Base-by-base conservation (phyloP, 176 grass and related monocot genomes). In the Saccharum officinarum region DNA sequence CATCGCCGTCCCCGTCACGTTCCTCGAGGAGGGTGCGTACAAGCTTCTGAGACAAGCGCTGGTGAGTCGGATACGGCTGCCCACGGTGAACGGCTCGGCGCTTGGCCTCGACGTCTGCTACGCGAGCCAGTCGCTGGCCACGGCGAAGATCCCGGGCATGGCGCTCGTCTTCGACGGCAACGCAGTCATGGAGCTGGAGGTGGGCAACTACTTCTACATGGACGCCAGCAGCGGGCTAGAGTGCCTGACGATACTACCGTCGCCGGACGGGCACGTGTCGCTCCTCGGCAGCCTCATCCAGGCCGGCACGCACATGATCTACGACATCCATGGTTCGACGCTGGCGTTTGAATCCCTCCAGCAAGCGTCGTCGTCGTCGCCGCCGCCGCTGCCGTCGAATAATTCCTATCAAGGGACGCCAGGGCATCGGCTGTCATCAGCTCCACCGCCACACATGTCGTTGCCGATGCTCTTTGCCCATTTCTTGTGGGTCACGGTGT, bases 181-280 rank as follows among this genome's bases (percentile, higher is more conserved):
- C 25, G 52, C 50, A 2, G 33, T n/a, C 50, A 39, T 77, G 74
- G 74, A 77, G 33, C 52, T 79, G n/a, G 44, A 69, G 25, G 46
- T 23, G 28, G 71, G 12, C n/a, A 84, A 84, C 46, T 84, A 75
- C 49, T 76, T 86, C 75, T 80, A 59, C 47, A 6, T 13, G 44
- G 76, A 82, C n/a, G 31, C 7, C 2, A 4, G 13, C 10, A 65
- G 67, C 1, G 69, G 40, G 8, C 16, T 87, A 6, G 52, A 68
- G 64, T 87, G 86, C 68, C 39, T 87, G 26, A 68, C 79, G 7
- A 76, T 87, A 49, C 28, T 87, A 60, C 59, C 70, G 10, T 82
- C 55, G 10, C 0, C 39, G 11, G 22, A 4, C n/a, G 1, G 6
- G 8, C 69, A 23, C 12, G 20, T 8, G 18, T 82, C 68, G 17